phyloP scores from a whole-genome alignment of 1,284 basidiomycete species.

The Microbotryum scabiosae region DNA sequence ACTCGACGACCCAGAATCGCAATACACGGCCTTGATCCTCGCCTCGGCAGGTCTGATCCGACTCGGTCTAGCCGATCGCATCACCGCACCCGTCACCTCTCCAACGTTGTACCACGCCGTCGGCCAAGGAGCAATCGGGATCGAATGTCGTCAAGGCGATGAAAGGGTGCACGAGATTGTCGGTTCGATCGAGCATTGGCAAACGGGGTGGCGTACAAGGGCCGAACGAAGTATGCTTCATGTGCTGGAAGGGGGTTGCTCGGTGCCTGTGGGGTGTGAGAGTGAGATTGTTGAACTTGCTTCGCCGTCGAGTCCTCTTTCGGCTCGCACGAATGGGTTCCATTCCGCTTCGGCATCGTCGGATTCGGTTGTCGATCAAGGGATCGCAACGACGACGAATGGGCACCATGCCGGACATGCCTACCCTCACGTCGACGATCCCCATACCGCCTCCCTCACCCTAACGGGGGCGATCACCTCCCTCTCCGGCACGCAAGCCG shows the following conservation, averaged over 20 bases:
- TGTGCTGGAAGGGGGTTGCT: slow-evolving; percentile 90
- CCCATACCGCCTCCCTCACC: slow-evolving; percentile 46
- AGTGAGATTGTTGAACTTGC: slow-evolving; percentile 40
- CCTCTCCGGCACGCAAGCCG: slow-evolving; percentile 59
- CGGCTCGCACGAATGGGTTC: not conserved
- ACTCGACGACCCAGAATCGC: slow-evolving; percentile 75
- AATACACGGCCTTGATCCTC: slow-evolving; percentile 81
- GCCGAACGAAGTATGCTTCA: slow-evolving; percentile 82
- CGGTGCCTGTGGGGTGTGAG: slow-evolving; percentile 86
- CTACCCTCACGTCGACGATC: not conserved
- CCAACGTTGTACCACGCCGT: slow-evolving; percentile 83
- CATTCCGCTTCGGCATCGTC: slow-evolving; percentile 2
- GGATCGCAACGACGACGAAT: not conserved
- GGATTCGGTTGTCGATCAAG: not conserved
- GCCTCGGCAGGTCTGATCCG: slow-evolving; percentile 91
- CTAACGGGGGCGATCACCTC: slow-evolving; percentile 73
- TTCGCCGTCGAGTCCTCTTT: not conserved
- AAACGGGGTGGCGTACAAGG: slow-evolving; percentile 52
- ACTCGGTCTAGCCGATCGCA: slow-evolving; percentile 54
- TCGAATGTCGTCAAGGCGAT: slow-evolving; percentile 76
- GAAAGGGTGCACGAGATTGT: slow-evolving; percentile 55
- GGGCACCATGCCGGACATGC: too few species aligned
- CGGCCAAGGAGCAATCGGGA: slow-evolving; percentile 82
- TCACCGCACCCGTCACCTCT: slow-evolving; percentile 62
- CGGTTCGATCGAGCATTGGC: slow-evolving; percentile 54